These are phyloP conservation scores for Saccharomycopsis sp. DNA, from an alignment of 805 yeast species.

Conservation along the genomic window DNA sequence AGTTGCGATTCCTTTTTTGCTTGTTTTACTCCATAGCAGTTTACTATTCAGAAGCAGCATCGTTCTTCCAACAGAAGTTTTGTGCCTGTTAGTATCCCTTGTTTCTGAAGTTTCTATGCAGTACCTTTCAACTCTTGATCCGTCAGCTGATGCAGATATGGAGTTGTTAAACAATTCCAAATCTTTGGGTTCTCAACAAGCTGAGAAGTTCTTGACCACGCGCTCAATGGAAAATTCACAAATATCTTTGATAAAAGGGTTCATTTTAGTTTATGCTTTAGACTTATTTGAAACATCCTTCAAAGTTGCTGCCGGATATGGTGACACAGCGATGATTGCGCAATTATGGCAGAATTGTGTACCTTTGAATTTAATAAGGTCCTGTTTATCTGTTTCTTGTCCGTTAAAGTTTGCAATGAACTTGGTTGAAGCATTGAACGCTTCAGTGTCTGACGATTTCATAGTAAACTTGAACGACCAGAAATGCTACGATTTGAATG, in stretches of 20 bases:
- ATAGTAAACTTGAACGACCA: slow-evolving; percentile 24
- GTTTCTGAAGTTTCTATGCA: slow-evolving; percentile 3
- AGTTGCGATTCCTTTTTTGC: slow-evolving; percentile 46
- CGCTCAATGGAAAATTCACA: slow-evolving; percentile 9
- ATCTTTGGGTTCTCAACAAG: slow-evolving; percentile 6
- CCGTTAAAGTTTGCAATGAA: slow-evolving; percentile 14
- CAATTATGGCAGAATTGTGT: slow-evolving; percentile 13
- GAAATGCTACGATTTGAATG: slow-evolving; percentile 12
- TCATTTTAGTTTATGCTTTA: slow-evolving; percentile 9
- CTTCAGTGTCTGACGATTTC: slow-evolving; percentile 22
- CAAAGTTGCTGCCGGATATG: slow-evolving; percentile 9
- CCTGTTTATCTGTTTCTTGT: slow-evolving; percentile 12
- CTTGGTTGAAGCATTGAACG: slow-evolving; percentile 8
- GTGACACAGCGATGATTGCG: slow-evolving; percentile 3
- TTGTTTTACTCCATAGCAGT: slow-evolving; percentile 47
- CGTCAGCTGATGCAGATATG: slow-evolving; percentile 23
- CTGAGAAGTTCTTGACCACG: slow-evolving; percentile 9
- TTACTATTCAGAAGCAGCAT: slow-evolving; percentile 58
- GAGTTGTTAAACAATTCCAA: background rate
- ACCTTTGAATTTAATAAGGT: slow-evolving; percentile 15
- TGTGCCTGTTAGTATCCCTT: slow-evolving; percentile 23
- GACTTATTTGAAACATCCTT: slow-evolving; percentile 19
- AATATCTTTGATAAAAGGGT: slow-evolving; percentile 5
- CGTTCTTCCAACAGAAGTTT: slow-evolving; percentile 32
- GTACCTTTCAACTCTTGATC: slow-evolving; percentile 21